Conservation (phyloP, 1,284 basidiomycete genomes). For the Tilletiopsis washingtonensis region DNA sequence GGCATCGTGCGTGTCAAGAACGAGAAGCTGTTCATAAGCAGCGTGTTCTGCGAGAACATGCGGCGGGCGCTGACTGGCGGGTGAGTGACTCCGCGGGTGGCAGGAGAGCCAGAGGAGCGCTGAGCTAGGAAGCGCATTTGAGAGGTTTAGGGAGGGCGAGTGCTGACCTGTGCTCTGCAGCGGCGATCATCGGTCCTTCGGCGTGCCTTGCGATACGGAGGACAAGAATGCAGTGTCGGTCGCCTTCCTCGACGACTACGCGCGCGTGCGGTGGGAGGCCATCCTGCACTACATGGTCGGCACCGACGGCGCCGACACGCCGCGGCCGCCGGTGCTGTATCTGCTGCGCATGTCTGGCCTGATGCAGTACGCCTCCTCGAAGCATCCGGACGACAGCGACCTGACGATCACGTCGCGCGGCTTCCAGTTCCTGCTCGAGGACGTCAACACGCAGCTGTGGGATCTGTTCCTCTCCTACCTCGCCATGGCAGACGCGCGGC, state of each 20-base stretch:
- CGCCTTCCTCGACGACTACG: conserved; percentile 71
- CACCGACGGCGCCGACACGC: conserved; percentile 64
- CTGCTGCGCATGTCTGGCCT: conserved; percentile 76
- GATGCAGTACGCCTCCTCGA: conserved; percentile 54
- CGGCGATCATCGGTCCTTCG: conserved; percentile 83
- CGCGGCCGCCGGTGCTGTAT: conserved; percentile 72
- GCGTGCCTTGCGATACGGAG: conserved; percentile 60
- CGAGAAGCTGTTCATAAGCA: conserved; percentile 53
- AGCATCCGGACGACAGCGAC: conserved; percentile 2
- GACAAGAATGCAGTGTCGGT: conserved; percentile 52
- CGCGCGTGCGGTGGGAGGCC: conserved; percentile 90
- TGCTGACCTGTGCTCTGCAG: too few species aligned
- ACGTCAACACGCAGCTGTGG: conserved; percentile 98
- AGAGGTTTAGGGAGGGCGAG: too few species aligned
- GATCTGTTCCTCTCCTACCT: conserved; percentile 80
- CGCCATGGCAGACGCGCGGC: conserved; percentile 35
- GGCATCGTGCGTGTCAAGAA: conserved; percentile 25
- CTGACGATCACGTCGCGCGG: conserved; percentile 81
- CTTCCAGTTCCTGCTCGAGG: conserved; percentile 92
- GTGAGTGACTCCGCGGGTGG: conserved; percentile 55
- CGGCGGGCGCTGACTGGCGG: conserved; percentile 83
- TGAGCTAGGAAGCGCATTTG: too few species aligned
- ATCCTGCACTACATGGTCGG: conserved; percentile 99
- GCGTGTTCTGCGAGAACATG: conserved; percentile 30
- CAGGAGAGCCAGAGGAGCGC: too few species aligned